Evolutionary conservation across 495 filamentous ascomycete species (phyloP), one percentile per base, ranked within the genome.

Genomic region (Lasiosphaeria miniovina): DNA sequence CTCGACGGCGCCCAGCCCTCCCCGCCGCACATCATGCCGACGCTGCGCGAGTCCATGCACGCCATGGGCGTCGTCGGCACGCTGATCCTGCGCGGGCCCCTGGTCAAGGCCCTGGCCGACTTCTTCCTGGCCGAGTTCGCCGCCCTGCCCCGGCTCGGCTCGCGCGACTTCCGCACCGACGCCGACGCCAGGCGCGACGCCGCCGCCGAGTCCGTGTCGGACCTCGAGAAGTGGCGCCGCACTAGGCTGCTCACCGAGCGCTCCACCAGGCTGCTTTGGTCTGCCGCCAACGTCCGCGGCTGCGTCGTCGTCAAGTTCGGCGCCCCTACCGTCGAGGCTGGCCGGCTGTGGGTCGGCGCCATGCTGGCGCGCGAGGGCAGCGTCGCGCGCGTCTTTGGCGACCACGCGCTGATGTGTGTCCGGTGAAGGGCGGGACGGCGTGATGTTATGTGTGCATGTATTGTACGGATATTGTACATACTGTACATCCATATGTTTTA

Each of bases 241-340:
- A 60, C 50, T 14, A 74, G 83, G 49, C 69, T 82, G 6, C 55
- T 67, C 57, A 72, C 80, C 68, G 89, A 88, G 71, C 78, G 75
- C 60, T 70, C 73, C 24, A 78, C 84, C 55, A 79, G 81, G 53
- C 68, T 93, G 6, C 78, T 95, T 0, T 98, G 93, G 91, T 96
- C 91, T 24, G 92, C 90, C 14, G 88, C 92, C 31, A 82, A 80
- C 38, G 85, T 96, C 34, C 82, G 93, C 7, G 91, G 90, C 2
- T 96, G 90, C 64, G 86, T 93, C 8, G 79, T 97, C 24, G 87
- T 97, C 32, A 98, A 97, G 75, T 94, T 97, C 68, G 80, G 82
- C 10, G 74, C 82, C 8, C 71, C 74, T 31, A 77, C 70, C 8
- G 78, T 83, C 14, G 81, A 84, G 65, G 78, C 71, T 36, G 79